Evolutionary conservation across 768 basidiomycete genomes (phyloP).

Genomic region (Lyophyllum shimeji): DNA sequence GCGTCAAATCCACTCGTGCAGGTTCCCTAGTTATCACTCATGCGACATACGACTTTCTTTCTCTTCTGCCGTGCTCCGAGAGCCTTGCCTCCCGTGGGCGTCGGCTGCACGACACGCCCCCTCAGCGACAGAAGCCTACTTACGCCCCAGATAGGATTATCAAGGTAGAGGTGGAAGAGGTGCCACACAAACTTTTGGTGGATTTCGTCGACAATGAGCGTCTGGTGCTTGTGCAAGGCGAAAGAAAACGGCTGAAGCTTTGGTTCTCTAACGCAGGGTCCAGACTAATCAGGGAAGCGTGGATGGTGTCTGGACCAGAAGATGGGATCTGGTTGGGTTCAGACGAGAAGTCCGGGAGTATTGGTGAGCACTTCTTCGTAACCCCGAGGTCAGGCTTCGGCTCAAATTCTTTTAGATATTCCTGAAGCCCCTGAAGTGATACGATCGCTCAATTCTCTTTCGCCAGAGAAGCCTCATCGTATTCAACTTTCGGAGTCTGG

Average conservation of each 20-base stretch:
- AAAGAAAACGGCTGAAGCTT: conserved; percentile 53
- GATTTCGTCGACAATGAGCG: conserved; percentile 54
- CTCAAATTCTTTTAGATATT: neutral
- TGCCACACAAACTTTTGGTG: conserved; percentile 61
- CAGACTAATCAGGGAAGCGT: conserved; percentile 62
- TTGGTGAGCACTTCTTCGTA: conserved; percentile 6
- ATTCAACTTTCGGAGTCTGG: conserved; percentile 38
- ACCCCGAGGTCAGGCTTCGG: neutral
- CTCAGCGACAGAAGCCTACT: conserved; percentile 63
- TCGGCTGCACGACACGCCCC: conserved; percentile 71
- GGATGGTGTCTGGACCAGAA: conserved; percentile 60
- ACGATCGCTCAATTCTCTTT: conserved; percentile 52
- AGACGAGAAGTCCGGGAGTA: conserved; percentile 11
- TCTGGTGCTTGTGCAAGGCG: conserved; percentile 65
- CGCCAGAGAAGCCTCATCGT: conserved; percentile 41
- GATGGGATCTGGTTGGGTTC: conserved; percentile 62
- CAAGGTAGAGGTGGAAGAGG: conserved; percentile 59
- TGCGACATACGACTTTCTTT: conserved; percentile 69
- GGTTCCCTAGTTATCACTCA: conserved; percentile 56
- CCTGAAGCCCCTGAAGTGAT: conserved; percentile 35
- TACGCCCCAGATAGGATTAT: conserved; percentile 72
- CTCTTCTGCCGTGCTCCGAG: conserved; percentile 67
- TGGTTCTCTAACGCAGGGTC: conserved; percentile 69
- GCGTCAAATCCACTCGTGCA: conserved; percentile 52
- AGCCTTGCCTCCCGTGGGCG: conserved; percentile 68